These are phyloP conservation scores for Orbilia javanica DNA, from an alignment of 2,329 filamentous ascomycete species.

Conservation along the genomic window DNA sequence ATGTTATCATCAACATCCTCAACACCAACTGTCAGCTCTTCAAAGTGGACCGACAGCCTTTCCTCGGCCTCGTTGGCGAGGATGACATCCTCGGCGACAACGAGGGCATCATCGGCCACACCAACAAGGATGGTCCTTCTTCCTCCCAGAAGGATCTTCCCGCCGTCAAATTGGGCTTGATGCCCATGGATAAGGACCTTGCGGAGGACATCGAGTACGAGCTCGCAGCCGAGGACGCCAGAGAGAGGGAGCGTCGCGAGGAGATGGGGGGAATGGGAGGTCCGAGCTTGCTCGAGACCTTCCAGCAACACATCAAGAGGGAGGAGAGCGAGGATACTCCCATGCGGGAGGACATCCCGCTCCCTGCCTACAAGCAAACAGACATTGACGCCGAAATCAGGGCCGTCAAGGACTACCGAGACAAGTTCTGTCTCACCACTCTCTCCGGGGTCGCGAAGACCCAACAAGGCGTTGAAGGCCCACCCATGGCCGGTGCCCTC, in stretches of 20 bases:
- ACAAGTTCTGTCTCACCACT: constrained; percentile 80
- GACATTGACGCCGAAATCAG: constrained; percentile 96
- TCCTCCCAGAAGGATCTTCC: constrained; percentile 70
- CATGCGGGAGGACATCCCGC: constrained; percentile 80
- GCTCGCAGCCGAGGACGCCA: constrained; percentile 84
- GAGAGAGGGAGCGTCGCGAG: constrained; percentile 59
- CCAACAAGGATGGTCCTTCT: constrained; percentile 74
- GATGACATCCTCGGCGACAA: constrained; percentile 74
- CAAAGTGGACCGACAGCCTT: constrained; percentile 67
- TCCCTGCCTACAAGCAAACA: constrained; percentile 86
- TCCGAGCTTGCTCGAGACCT: constrained; percentile 83
- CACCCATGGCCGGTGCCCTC: constrained; percentile 83
- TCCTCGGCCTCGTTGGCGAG: constrained; percentile 71
- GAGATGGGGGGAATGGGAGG: constrained; percentile 68
- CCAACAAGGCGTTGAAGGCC: constrained; percentile 70
- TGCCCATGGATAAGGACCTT: constrained; percentile 85
- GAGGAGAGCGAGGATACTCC: constrained; percentile 90
- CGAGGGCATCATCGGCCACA: constrained; percentile 77
- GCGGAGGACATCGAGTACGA: constrained; percentile 88
- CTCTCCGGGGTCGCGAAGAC: constrained; percentile 39
- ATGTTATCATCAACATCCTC: constrained; percentile 81
- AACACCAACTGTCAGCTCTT: constrained; percentile 72
- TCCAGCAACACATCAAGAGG: constrained; percentile 87
- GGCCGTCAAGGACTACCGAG: constrained; percentile 90
- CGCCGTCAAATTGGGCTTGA: constrained; percentile 79